Percentiles rank a stretch among this genome's conserved stretches.
phyloP scores from a whole-genome alignment of 192 early-diverging fungal species.

The Coemansia sp. region DNA sequence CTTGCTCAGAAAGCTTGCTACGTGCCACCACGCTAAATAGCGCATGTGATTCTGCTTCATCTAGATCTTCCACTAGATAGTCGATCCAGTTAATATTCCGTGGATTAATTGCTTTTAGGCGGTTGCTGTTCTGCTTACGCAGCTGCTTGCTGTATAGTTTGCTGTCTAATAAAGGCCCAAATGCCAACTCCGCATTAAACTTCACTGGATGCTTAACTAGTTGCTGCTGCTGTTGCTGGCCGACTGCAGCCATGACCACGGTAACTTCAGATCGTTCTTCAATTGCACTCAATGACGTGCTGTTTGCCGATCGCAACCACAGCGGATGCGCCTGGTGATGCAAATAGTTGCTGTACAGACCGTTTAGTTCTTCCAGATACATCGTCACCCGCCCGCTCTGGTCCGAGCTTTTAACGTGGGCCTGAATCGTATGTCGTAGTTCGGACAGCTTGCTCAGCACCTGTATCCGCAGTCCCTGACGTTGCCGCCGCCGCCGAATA shows the following conservation, averaged over 20 bases:
- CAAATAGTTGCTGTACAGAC: constrained; percentile 20
- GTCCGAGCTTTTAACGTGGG: constrained; percentile 7
- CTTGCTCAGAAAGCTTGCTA: constrained; percentile 20
- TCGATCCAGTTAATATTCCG: constrained; percentile 36
- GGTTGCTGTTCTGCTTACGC: background rate
- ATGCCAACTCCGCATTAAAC: constrained; percentile 6
- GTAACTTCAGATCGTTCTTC: background rate
- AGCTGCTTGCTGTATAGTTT: constrained; percentile 4
- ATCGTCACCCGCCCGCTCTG: constrained; percentile 22
- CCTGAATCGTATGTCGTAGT: constrained; percentile 20
- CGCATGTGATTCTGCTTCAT: constrained; percentile 15
- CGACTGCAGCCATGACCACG: constrained; percentile 5
- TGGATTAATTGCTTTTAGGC: constrained; percentile 16
- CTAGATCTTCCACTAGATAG: constrained; percentile 32
- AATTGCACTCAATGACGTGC: constrained; percentile 7
- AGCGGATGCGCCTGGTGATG: constrained; percentile 2
- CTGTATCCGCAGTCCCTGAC: constrained; percentile 33
- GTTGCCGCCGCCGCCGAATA: constrained; percentile 26
- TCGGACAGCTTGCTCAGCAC: constrained; percentile 24
- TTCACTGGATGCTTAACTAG: background rate
- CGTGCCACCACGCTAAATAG: constrained; percentile 28
- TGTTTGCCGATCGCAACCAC: constrained; percentile 18
- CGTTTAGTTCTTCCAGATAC: constrained; percentile 28
- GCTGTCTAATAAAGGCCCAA: constrained; percentile 15
- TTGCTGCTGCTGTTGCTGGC: constrained; percentile 14